Evolutionary conservation across 164 flowering plant species (phyloP).

Genomic region (Dillenia turbinata): DNA sequence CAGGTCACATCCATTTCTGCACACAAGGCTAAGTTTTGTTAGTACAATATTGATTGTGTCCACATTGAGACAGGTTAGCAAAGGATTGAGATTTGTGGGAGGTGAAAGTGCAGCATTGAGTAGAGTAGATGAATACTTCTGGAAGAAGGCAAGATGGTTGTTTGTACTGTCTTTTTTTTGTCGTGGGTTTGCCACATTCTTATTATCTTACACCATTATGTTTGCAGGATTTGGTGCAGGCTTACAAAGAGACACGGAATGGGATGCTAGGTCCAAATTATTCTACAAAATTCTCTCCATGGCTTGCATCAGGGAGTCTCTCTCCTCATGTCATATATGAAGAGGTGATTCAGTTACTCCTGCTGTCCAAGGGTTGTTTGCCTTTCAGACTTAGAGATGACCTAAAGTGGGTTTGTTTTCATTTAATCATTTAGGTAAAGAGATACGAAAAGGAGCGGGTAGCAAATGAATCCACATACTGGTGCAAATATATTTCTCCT

Average conservation of each 20-base stretch:
- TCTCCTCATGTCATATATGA: slow-evolving; percentile 78
- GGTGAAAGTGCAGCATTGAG: slow-evolving; percentile 88
- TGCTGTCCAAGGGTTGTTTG: too few relatives aligned
- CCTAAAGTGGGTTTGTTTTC: background rate
- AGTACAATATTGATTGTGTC: too few relatives aligned
- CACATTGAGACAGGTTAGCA: slow-evolving; percentile 12
- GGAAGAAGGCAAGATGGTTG: slow-evolving; percentile 65
- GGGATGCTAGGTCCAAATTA: slow-evolving; percentile 94
- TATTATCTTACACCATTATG: background rate
- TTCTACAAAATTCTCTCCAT: slow-evolving; percentile 95
- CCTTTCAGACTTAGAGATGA: too few relatives aligned
- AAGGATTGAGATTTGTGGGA: slow-evolving; percentile 70
- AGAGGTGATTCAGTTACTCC: slow-evolving; percentile 42
- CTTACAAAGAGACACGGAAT: slow-evolving; percentile 81
- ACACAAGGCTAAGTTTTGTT: too few relatives aligned
- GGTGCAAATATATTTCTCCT: slow-evolving; percentile 38
- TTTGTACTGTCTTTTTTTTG: background rate
- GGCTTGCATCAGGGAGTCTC: slow-evolving; percentile 90
- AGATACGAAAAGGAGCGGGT: slow-evolving; percentile 70
- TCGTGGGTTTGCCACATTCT: background rate
- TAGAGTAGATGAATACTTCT: slow-evolving; percentile 80
- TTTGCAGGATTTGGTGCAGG: slow-evolving; percentile 56
- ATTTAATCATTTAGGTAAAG: slow-evolving; percentile 53
- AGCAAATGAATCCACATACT: slow-evolving; percentile 89
- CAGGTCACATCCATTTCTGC: too few relatives aligned